Evolutionary conservation across 768 basidiomycete genomes (phyloP), one percentile per base, ranked within the genome.

Genomic region (Fistulinella prunicolor): DNA sequence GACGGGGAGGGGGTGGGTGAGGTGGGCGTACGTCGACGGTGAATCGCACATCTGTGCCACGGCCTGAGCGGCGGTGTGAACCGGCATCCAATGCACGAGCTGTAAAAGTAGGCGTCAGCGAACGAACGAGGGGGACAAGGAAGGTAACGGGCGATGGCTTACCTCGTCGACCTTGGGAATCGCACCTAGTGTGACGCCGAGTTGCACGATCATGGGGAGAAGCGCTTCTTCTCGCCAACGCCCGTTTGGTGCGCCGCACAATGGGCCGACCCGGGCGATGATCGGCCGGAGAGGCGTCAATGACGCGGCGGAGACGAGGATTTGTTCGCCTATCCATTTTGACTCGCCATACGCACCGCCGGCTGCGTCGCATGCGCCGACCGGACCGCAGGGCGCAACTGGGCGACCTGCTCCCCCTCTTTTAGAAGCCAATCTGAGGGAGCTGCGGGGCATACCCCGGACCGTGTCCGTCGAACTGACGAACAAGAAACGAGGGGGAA

Each of bases 181-280:
- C 7, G 48, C 51, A 13, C 53, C 51, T 16, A 67, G 28, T 16
- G 55, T 7, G 9, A 40, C 38, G 10, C 58, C 39, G 20, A 55
- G 53, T 38, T 53, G 54, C 5, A 73, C 62, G 28, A 74, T 53
- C 22, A 56, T 49, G 6, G 73, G 74, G n/a, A 73, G 50, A 61
- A 65, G 71, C 32, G 74, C 68, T 19, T 55, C 47, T 26, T 61
- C 55, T 24, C 73, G 70, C 74, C 73, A 74, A 22, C 59, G 60
- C 1, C 74, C 75, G 43, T 67, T 69, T 1, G 35, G 30, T 14
- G 61, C 63, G 7, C 74, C 69, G 12, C 61, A 58, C 0, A 76
- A 54, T 44, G 71, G 71, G 5, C 75, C 73, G 0, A 71, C 56
- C 39, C 75, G 71, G 30, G 73, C 36, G 9, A 62, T 53, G 23